Percentiles rank a stretch among this genome's conserved stretches.
These are phyloP conservation scores for Oryza officinalis DNA, from an alignment of 176 grass and related monocot genomes.

Conservation along the genomic window DNA sequence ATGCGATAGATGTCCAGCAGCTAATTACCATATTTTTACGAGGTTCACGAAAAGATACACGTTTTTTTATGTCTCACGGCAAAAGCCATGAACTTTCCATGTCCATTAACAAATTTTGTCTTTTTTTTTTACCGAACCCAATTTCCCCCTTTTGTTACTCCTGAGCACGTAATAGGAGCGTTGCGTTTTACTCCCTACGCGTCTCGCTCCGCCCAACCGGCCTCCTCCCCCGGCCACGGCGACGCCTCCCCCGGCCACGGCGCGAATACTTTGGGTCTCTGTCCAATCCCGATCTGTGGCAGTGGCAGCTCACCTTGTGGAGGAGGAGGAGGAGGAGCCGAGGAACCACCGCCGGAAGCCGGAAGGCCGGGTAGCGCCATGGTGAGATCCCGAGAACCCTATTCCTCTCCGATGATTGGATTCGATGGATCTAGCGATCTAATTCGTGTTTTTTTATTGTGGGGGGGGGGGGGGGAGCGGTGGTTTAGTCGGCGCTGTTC, in stretches of 20 bases:
- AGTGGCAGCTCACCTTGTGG: not conserved
- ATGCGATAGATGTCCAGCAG: no score
- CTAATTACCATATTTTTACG: no score
- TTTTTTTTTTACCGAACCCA: not conserved
- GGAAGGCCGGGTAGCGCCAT: conserved; percentile 11
- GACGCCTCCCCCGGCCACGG: no score
- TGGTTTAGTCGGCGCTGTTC: conserved; percentile 78
- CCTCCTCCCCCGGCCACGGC: not conserved
- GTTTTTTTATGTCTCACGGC: no score
- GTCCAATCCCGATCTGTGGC: not conserved
- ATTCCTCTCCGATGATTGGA: not conserved
- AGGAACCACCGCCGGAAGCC: not conserved
- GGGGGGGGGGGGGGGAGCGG: not conserved
- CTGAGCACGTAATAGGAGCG: not conserved
- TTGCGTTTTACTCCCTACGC: no score
- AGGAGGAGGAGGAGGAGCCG: not conserved
- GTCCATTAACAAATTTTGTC: no score
- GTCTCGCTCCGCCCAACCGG: not conserved
- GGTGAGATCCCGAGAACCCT: conserved; percentile 15
- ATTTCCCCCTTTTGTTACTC: not conserved
- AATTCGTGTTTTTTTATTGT: not conserved
- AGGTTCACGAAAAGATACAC: no score
- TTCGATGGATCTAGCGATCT: conserved; percentile 7
- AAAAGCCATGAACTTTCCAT: no score
- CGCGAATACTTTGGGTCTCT: not conserved